Conservation (phyloP, 495 filamentous ascomycete species). For the Podospora pseudopauciseta region DNA sequence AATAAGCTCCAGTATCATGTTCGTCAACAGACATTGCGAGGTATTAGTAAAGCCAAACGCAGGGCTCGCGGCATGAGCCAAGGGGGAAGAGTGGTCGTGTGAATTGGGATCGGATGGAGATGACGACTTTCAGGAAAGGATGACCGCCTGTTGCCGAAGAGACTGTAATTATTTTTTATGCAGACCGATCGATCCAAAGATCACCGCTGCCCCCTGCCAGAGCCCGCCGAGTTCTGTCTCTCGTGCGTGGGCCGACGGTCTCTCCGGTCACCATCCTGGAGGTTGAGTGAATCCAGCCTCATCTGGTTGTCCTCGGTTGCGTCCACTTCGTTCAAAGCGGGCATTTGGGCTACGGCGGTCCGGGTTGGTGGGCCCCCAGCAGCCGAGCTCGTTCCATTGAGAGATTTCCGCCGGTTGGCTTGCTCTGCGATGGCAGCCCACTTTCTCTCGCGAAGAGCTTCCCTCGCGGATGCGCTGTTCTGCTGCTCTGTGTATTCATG, state of each 20-base stretch:
- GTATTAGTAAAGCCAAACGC: neutral
- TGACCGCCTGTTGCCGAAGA: neutral
- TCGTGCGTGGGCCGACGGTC: constrained; percentile 47
- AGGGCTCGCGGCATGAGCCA: neutral
- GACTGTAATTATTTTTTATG: neutral
- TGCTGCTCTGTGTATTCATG: constrained; percentile 98
- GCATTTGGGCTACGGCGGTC: constrained; percentile 27
- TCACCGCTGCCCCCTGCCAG: constrained; percentile 48
- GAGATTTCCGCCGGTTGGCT: constrained; percentile 57
- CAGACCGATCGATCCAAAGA: constrained; percentile 3
- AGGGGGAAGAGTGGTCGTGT: neutral
- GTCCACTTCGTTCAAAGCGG: constrained; percentile 64
- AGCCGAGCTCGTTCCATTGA: constrained; percentile 30
- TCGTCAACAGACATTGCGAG: constrained; percentile 1
- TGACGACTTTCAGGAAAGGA: neutral
- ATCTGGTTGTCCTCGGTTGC: constrained; percentile 78
- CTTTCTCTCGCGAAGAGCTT: constrained; percentile 69
- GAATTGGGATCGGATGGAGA: neutral
- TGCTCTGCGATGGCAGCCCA: constrained; percentile 84
- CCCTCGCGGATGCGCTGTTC: constrained; percentile 75
- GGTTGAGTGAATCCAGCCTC: constrained; percentile 75
- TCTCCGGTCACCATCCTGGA: constrained; percentile 62
- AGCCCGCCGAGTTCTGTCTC: constrained; percentile 49
- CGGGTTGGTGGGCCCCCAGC: constrained; percentile 18
- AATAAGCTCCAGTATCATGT: neutral